Evolutionary conservation across 371 early-diverging fungal species (phyloP), one percentile per base, ranked within the genome.

Genomic region (Batkoa obscura): DNA sequence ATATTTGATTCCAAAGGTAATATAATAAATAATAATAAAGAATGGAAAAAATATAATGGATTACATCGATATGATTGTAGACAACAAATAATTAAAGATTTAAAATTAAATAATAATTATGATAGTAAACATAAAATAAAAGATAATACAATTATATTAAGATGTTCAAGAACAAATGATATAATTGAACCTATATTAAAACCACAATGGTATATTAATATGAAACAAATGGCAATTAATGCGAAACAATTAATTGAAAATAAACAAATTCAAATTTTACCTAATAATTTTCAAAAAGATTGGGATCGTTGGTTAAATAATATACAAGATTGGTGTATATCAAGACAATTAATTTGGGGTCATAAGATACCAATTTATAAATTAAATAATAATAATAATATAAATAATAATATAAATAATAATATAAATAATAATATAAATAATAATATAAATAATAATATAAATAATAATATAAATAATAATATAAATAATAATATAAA

Each of bases 301-400:
- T 98, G 93, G 91, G 79, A 85, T 66, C 70, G 80, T 13, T 99
- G 99, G 99, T 69, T 99, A 68, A 85, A 84, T 55, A 89, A 88
- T 60, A 86, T 87, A 48, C 85, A 91, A 63, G 98, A 98, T 68
- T 99, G 99, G 99, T 99, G 96, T 59, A 83, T 95, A 38, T 95
- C 95, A 8, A 78, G 99, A 47, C 99, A 99, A 68, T 68, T 99
- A 48, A 98, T 99, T 97, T 99, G 99, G 98, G 99, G 99, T 13
- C 99, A 99, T 64, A 79, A 88, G 49, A 86, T 99, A 57, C 99
- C 99, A 13, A 95, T 97, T 1, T 99, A 95, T 70, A 76, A 74
- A 35, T 12, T 56, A 4, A 47, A 35, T 5, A 60, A 52, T 32
- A 12, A 43, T 3, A 43, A 17, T 43, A n/a, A n/a, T n/a, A n/a